Base-by-base conservation (phyloP, 2,329 filamentous ascomycete species). In the Epichloe amarillans region DNA sequence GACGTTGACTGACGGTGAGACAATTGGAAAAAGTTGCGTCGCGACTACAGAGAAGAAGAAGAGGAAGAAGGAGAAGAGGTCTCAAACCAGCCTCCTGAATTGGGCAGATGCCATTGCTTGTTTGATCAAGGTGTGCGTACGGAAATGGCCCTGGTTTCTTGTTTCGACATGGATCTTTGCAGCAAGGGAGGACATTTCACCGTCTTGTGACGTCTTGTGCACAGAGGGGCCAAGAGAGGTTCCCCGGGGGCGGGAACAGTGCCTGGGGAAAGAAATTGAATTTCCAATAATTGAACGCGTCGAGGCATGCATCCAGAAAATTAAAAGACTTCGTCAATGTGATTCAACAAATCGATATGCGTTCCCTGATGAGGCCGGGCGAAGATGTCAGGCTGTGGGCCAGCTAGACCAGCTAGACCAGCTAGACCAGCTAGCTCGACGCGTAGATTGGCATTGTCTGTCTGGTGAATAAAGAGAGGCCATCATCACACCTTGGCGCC, bases 211-310 rank as follows among this genome's bases (percentile, higher is more conserved):
- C 26, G 26, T n/a, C 7, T 30, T 6, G 46, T 39, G 21, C 15
- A 36, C 19, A 30, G 36, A 14, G 44, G 33, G 14, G 17, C 36
- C n/a, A 15, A 26, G 19, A 36, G 39, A 11, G 8, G 19, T 12
- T 17, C 11, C 15, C 23, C 4, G 21, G 12, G 23, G 47, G 21
- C 17, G 23, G 10, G 14, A 11, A 35, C 26, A 19, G 40, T 33
- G 41, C 26, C 14, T 36, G 19, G 17, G 35, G 7, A 45, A 3
- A 44, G 8, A 46, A 38, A 52, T 46, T 15, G 42, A 49, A 42
- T 52, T 42, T 46, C 33, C 47, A 46, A 52, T 50, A 50, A 30
- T 46, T 43, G 17, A 42, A 42, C 37, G 26, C n/a, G 26, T 49
- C 26, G 19, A 42, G 50, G 21, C 21, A 46, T 50, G 50, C 36